Evolutionary conservation across 2,329 filamentous ascomycete genomes (phyloP), one percentile per base, ranked within the genome.

Genomic region (Pseudogymnoascus sp.): DNA sequence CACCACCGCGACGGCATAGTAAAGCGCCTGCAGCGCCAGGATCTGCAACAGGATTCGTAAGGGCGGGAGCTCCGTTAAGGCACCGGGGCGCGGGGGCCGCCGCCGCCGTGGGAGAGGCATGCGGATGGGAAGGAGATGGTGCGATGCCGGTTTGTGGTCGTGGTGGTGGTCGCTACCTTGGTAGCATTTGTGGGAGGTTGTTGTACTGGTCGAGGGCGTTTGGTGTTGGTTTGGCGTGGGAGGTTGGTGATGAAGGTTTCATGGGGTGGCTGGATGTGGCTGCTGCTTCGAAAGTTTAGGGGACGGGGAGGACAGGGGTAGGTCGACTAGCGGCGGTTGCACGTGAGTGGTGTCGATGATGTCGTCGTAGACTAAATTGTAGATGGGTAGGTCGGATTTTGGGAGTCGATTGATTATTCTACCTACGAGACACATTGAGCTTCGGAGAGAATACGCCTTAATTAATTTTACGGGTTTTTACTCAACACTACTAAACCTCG

Each of bases 1-100:
- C 22, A 82, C 72, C 18, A 80, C 79, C 5, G 83, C 85, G 67
- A 78, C 79, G 64, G 74, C 75, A 77, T 89, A 89, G 75, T 86
- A 89, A 64, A 80, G 80, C 43, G 80, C 68, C 70, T 89, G 86
- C 5, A 89, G 79, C 41, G 86, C 69, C 62, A 84, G 64, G 68
- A 89, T 89, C 73, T 88, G 86, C 57, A 80, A 80, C 63, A 87
- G 74, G 72, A 89, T 88, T 69, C 83, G 83, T 63, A 85, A 77
- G 50, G 86, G 86, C 43, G 85, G 81, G 59, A 88, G 83, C 70
- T 88, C 85, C 59, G 81, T 81, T 66, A 87, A 80, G 62, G 84
- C 83, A 72, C 86, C 85, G 59, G 85, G 82, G 68, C 83, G 81
- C 66, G 84, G 84, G 65, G 82, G 83, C 61, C 83, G 82, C 67